These are phyloP conservation scores for Sporothrix brunneoviolacea DNA, from an alignment of 2,329 filamentous ascomycete species.

Conservation along the genomic window DNA sequence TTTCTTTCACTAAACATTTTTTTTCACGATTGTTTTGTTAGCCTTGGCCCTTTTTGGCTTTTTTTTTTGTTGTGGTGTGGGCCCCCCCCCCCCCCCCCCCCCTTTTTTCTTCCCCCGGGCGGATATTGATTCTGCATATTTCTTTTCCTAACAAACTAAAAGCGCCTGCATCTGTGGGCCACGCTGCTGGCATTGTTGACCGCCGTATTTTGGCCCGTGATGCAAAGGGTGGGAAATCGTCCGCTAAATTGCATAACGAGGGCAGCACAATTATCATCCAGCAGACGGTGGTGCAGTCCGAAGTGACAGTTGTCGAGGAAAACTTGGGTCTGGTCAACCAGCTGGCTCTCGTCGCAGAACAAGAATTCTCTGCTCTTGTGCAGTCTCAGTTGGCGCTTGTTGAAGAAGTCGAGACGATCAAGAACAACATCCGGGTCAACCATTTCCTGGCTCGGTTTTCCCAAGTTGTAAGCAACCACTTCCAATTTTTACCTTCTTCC, in stretches of 20 bases:
- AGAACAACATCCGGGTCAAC: slow-evolving; percentile 37
- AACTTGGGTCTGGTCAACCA: slow-evolving; percentile 30
- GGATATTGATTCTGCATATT: too few species aligned
- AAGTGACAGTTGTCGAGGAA: slow-evolving; percentile 29
- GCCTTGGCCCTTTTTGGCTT: too few species aligned
- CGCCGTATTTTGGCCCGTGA: too few species aligned
- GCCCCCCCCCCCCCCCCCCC: too few species aligned
- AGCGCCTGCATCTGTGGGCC: too few species aligned
- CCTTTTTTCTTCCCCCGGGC: too few species aligned
- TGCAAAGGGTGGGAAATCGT: too few species aligned
- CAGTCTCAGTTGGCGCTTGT: slow-evolving; percentile 31
- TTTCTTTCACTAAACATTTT: too few species aligned
- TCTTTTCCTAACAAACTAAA: too few species aligned
- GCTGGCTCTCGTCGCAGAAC: slow-evolving; percentile 30
- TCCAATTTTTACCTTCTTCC: neutral
- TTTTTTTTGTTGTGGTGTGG: neutral
- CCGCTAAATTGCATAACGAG: slow-evolving; percentile 14
- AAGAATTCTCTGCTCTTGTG: slow-evolving; percentile 31
- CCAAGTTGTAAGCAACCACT: slow-evolving; percentile 27
- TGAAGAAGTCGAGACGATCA: slow-evolving; percentile 33
- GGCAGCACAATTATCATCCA: slow-evolving; percentile 27
- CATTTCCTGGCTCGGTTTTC: slow-evolving; percentile 31
- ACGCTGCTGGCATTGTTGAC: too few species aligned
- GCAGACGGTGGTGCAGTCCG: slow-evolving; percentile 25
- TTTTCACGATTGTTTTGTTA: too few species aligned